Evolutionary conservation across 345 rosid genomes (phyloP), one percentile per base, ranked within the genome.

Genomic region (Gossypium turneri): DNA sequence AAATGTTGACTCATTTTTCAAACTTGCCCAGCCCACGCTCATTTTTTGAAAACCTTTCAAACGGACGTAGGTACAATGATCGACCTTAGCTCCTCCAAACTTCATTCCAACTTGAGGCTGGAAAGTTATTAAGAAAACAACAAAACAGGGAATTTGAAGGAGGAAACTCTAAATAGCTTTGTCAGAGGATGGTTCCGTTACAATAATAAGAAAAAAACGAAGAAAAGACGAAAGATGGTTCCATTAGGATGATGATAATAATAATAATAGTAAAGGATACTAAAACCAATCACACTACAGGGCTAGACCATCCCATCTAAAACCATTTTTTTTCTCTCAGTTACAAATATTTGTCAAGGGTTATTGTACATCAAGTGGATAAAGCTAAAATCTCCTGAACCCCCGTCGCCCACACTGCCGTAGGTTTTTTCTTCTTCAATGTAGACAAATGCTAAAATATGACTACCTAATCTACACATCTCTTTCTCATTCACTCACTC

Each of bases 381-480:
- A 79, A 69, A 65, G 67, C 80, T 81, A 69, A 81, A 77, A 78
- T 74, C 86, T 78, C 84, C 79, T 69, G 82, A 76, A 80, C 81
- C 79, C 85, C 81, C 75, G 66, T 78, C 74, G 62, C 69, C 81
- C 81, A 20, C 51, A 47, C 70, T 43, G 57, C 52, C 45, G 63
- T 62, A 75, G 92, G 78, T 78, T 86, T 82, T 81, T 83, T 76
- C 41, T 34, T 34, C 41, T 34, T 79, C 80, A 81, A 76, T 79
- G 86, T 84, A 82, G 79, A 79, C 82, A 78, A 81, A 34, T 77
- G 67, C 87, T 85, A 86, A 89, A 84, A 87, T 87, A 89, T 87
- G 88, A 84, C 88, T 85, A 88, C 81, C 92, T 85, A 88, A 81
- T 87, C 97, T 90, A 92, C 88, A 85, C 48, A 78, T 25, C 9